phyloP scores from a whole-genome alignment of 2,329 filamentous ascomycete genomes.

The Trichoderma aggressivum region DNA sequence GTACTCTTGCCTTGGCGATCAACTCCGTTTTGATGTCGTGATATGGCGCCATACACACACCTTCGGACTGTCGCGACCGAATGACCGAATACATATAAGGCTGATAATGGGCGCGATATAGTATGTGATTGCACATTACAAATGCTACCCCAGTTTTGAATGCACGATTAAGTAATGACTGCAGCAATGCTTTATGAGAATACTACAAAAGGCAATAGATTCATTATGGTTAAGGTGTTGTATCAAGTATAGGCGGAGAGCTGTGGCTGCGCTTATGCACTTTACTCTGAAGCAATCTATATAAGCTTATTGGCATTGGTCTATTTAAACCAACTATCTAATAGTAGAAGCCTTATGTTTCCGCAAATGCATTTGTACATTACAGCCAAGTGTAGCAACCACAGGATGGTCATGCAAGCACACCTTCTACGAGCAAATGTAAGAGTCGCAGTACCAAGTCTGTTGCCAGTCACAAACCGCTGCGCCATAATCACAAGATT shows the following conservation, averaged over 20 bases:
- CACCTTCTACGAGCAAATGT: background rate
- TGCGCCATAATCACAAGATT: background rate
- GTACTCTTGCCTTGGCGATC: background rate
- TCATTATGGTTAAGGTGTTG: background rate
- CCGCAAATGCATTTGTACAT: background rate
- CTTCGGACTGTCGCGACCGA: background rate
- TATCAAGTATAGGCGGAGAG: background rate
- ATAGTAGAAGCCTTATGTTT: background rate
- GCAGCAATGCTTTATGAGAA: background rate
- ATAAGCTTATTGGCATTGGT: background rate
- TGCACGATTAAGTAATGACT: background rate
- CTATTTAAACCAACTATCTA: no score
- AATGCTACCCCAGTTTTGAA: background rate
- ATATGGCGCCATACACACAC: constrained; percentile 14
- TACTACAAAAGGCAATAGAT: background rate
- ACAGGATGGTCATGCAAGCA: background rate
- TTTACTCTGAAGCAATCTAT: background rate
- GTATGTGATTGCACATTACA: background rate
- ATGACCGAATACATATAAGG: background rate
- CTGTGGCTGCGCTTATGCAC: background rate
- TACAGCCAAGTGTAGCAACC: background rate
- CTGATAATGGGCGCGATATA: background rate
- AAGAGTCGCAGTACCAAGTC: background rate
- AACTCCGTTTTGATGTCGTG: constrained; percentile 1
- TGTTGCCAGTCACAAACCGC: background rate